Evolutionary conservation across 1,284 basidiomycete genomes (phyloP), one percentile per base, ranked within the genome.

Genomic region (Athelia psychrophila): DNA sequence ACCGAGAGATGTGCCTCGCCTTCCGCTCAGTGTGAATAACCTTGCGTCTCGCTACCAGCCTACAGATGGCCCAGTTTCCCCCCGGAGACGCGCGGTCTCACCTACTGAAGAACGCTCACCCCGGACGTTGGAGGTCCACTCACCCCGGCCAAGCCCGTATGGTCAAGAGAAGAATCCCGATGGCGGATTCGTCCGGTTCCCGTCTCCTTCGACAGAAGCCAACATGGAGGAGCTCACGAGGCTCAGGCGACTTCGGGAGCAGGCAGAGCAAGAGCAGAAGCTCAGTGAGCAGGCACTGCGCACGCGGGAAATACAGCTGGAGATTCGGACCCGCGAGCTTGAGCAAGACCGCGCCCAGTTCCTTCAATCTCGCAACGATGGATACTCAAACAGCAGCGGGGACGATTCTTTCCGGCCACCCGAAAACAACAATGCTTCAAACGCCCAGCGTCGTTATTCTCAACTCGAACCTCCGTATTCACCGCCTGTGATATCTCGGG

Each of bases 11-110:
- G 58, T 83, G 16, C 79, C 85, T 33, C 78, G 80, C 13, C 62
- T 88, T 23, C 79, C 84, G 0, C 67, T 79, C 49, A 88, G 81
- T 48, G 87, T 89, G 15, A 77, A 77, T 6, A 76, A 82, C 54
- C 68, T 90, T n/a, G 85, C 86, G 2, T 78, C 75, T 42, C 79
- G 80, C 33, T 90, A 87, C 58, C 76, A 82, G 56, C 63, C 75
- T 3, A 51, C 60, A 3, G 77, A 77, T 15, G 62, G 64, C n/a
- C 69, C 71, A 23, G 56, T 64, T 32, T 72, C 72, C 9, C 65
- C 72, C 24, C 64, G 68, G 24, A 51, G 52, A 23, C 64, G 58
- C 51, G 55, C 67, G 2, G 49, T 54, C 18, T 75, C 71, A 3
- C 73, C 71, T 2, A 57, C 55, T 10, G 48, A 56, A 35, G 67